Percentiles rank a stretch among this genome's conserved stretches.
phyloP scores from a whole-genome alignment of 768 basidiomycete species.

The Astraeus odoratus region DNA sequence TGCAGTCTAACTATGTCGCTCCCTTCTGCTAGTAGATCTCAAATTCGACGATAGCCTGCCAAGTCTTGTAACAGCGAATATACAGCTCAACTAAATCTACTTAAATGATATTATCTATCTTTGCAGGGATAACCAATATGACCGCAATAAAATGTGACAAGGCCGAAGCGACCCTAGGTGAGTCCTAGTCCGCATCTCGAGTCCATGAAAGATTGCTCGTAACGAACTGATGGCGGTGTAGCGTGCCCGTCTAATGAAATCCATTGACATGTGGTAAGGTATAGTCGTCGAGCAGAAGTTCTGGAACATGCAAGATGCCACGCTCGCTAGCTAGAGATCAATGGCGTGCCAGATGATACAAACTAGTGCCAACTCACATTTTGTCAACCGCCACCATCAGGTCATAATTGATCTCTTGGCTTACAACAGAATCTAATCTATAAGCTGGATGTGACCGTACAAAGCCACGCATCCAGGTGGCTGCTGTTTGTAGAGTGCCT shows the following conservation, averaged over 20 bases:
- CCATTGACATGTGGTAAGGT: slow-evolving; percentile 26
- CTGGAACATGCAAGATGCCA: slow-evolving; percentile 53
- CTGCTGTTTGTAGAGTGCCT: slow-evolving; percentile 82
- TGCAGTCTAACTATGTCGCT: too few relatives aligned
- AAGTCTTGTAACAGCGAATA: too few relatives aligned
- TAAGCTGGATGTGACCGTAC: slow-evolving; percentile 89
- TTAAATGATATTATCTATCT: too few relatives aligned
- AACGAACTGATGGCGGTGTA: too few relatives aligned
- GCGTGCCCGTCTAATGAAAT: slow-evolving; percentile 11
- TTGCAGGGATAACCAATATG: too few relatives aligned
- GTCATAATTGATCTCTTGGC: slow-evolving; percentile 90
- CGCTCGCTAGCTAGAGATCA: slow-evolving; percentile 44
- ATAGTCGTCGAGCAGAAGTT: slow-evolving; percentile 59
- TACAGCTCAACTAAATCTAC: too few relatives aligned
- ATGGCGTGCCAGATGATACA: neutral
- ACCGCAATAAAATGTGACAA: too few relatives aligned
- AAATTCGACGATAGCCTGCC: too few relatives aligned
- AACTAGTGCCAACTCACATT: slow-evolving; percentile 53
- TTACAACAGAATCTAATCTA: slow-evolving; percentile 88
- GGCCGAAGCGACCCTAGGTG: too few relatives aligned
- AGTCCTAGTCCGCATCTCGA: neutral
- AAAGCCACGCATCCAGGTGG: slow-evolving; percentile 91
- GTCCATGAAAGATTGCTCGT: too few relatives aligned
- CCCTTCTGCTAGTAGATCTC: too few relatives aligned
- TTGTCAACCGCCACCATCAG: slow-evolving; percentile 84